A percentile compares a stretch with the other conserved stretches of the same genome.
These are phyloP conservation scores for Zalaria obscura DNA, from an alignment of 2,329 filamentous ascomycete genomes.

Conservation along the genomic window DNA sequence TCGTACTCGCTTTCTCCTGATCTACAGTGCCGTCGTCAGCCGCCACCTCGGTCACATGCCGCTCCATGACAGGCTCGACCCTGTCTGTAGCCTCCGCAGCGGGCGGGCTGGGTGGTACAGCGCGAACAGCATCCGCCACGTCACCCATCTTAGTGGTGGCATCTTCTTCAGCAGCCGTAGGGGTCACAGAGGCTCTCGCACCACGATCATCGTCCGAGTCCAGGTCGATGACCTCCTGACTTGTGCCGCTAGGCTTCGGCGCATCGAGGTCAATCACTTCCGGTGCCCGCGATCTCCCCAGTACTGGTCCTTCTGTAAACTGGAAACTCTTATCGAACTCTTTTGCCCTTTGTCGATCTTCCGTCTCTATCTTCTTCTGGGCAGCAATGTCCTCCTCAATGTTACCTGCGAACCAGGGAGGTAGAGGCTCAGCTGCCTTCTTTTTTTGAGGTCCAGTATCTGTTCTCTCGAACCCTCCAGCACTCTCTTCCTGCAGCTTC, in stretches of 20 bases:
- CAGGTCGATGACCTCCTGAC: conserved; percentile 30
- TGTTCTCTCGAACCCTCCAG: conserved; percentile 53
- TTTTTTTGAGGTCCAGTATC: conserved; percentile 19
- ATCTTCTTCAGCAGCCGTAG: conserved; percentile 14
- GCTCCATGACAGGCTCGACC: conserved; percentile 1
- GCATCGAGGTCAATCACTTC: conserved; percentile 32
- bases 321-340: conserved; percentile 44
- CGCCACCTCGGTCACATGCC: conserved; percentile 3
- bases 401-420: conserved; percentile 57
- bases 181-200: conserved; percentile 5
- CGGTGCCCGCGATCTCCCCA: conserved; percentile 39
- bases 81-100: conserved; percentile 7
- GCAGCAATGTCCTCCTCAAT: conserved; percentile 44
- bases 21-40: neutral
- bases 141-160: conserved; percentile 24
- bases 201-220: conserved; percentile 14
- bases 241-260: conserved; percentile 25
- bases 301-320: conserved; percentile 36
- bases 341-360: conserved; percentile 42
- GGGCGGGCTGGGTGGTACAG: conserved; percentile 22
- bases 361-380: conserved; percentile 22
- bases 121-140: conserved; percentile 27
- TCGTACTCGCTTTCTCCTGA: neutral
- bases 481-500: conserved; percentile 37
- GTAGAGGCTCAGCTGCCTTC: conserved; percentile 45